phyloP scores from a whole-genome alignment of 192 early-diverging fungal genomes.

The Allomyces macrogynus region DNA sequence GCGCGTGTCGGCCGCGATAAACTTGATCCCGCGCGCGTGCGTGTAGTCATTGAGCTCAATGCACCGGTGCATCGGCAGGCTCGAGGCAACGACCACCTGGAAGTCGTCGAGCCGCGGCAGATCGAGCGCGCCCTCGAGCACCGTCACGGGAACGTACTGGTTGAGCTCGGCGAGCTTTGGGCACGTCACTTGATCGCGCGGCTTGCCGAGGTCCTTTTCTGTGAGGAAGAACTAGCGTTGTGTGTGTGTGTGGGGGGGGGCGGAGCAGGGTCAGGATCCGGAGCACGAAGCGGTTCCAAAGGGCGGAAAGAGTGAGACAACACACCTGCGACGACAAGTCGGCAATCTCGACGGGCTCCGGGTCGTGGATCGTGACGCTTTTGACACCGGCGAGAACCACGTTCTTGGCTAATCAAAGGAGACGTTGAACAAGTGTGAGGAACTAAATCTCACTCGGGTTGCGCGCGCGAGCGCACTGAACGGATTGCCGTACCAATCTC shows the following conservation, averaged over 20 bases:
- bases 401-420: slow-evolving; percentile 61
- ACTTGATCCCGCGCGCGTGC: slow-evolving; percentile 50
- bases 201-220: slow-evolving; percentile 65
- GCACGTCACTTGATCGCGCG: slow-evolving; percentile 50
- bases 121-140: slow-evolving; percentile 60
- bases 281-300: too few species aligned
- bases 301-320: not conserved
- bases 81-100: slow-evolving; percentile 17
- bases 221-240: slow-evolving; percentile 66
- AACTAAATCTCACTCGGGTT: slow-evolving; percentile 1
- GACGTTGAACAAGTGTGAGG: not conserved
- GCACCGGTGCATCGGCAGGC: not conserved
- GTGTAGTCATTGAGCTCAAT: slow-evolving; percentile 58
- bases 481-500: slow-evolving; percentile 63
- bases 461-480: not conserved
- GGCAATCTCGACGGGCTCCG: slow-evolving; percentile 41
- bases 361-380: slow-evolving; percentile 88
- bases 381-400: slow-evolving; percentile 96
- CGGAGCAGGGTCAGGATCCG: too few species aligned
- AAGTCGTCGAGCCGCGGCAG: slow-evolving; percentile 35
- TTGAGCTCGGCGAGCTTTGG: slow-evolving; percentile 86
- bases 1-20: slow-evolving; percentile 68
- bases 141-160: slow-evolving; percentile 83
- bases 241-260: too few species aligned
- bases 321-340: slow-evolving; percentile 79